These are phyloP conservation scores for Suillus hirtellus DNA, from an alignment of 768 basidiomycete genomes.

Conservation along the genomic window DNA sequence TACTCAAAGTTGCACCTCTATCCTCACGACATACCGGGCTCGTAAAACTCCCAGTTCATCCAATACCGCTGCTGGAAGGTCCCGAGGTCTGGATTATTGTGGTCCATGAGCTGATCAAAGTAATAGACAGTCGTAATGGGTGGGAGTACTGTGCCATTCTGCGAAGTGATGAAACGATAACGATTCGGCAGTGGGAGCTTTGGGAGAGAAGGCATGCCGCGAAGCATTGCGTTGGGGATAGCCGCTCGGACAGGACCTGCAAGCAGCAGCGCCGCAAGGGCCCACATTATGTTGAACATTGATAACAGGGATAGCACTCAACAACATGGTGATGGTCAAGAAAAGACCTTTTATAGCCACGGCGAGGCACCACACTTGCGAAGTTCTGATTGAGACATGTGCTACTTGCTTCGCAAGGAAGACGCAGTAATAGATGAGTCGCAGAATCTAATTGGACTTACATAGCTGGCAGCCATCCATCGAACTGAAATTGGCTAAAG, in stretches of 20 bases:
- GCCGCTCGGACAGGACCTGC: constrained; percentile 15
- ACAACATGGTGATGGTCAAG: neutral
- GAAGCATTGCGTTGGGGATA: constrained; percentile 22
- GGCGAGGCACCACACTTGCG: neutral
- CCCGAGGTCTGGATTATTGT: constrained; percentile 55
- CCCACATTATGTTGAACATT: neutral
- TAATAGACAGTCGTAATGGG: constrained; percentile 29
- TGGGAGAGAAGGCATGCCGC: constrained; percentile 19
- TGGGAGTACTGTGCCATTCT: constrained; percentile 29
- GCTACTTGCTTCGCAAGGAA: neutral
- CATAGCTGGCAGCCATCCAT: neutral
- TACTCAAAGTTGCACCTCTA: neutral
- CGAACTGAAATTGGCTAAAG: too few relatives aligned
- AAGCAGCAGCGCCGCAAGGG: neutral
- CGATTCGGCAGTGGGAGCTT: constrained; percentile 15
- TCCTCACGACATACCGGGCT: constrained; percentile 38
- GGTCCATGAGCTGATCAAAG: constrained; percentile 41
- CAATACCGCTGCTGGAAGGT: constrained; percentile 78
- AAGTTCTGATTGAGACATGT: neutral
- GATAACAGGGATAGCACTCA: neutral
- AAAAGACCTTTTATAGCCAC: neutral
- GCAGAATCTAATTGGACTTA: neutral
- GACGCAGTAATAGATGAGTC: neutral
- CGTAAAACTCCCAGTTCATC: constrained; percentile 68
- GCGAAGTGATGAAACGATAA: constrained; percentile 15